Conservation (phyloP, 2,329 filamentous ascomycete genomes). For the Fonsecaea nubica region DNA sequence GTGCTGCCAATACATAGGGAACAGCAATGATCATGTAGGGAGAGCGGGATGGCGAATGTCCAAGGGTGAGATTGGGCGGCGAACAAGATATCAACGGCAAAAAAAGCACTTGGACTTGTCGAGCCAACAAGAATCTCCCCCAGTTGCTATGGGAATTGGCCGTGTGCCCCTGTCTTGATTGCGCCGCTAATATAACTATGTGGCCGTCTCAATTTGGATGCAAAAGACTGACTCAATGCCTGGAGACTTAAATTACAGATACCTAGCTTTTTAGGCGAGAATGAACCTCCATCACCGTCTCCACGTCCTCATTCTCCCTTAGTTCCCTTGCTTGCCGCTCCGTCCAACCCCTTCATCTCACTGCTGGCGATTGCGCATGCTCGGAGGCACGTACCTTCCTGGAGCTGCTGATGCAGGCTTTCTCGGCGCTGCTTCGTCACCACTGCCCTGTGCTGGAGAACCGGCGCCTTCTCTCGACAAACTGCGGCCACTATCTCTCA, state of each 20-base stretch:
- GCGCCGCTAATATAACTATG: slow-evolving; percentile 5
- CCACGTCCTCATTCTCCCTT: slow-evolving; percentile 4
- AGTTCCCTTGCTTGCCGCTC: not conserved
- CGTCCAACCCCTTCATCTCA: slow-evolving; percentile 5
- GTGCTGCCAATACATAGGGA: not conserved
- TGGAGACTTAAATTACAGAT: slow-evolving; percentile 28
- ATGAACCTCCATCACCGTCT: slow-evolving; percentile 8
- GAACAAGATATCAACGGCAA: not conserved
- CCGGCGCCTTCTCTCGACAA: slow-evolving; percentile 34
- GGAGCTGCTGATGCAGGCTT: slow-evolving; percentile 29
- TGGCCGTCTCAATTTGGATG: slow-evolving; percentile 1
- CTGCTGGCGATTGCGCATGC: slow-evolving; percentile 36
- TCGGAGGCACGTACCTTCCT: slow-evolving; percentile 38
- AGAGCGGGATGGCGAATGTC: not conserved
- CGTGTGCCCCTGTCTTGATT: slow-evolving; percentile 7
- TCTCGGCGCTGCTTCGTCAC: slow-evolving; percentile 29
- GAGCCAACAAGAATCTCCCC: not conserved
- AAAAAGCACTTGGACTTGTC: not conserved
- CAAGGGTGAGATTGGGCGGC: not conserved
- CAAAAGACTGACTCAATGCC: slow-evolving; percentile 2
- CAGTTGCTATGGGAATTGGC: slow-evolving; percentile 14
- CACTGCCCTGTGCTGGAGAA: slow-evolving; percentile 29
- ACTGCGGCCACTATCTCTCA: slow-evolving; percentile 43
- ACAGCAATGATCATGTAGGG: not conserved
- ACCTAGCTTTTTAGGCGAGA: slow-evolving; percentile 22